Base-by-base conservation (phyloP, 257 asterid genomes). In the Craterostigma plantagineum region DNA sequence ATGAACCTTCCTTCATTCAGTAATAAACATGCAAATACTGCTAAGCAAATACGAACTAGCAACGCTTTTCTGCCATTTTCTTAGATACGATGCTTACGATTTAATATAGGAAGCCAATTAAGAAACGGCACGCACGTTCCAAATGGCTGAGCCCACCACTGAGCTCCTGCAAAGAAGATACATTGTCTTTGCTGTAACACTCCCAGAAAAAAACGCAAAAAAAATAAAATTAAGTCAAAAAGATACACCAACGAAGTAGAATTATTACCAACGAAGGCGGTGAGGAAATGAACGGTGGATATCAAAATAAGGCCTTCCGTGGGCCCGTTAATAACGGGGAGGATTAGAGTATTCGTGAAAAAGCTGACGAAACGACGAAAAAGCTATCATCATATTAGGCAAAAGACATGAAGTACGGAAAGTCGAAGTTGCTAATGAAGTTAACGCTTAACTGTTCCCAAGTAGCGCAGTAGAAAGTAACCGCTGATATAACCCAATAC, bases 221-320 rank as follows among this genome's bases (percentile, higher is more conserved):
- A n/a, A n/a, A n/a, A n/a, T n/a, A n/a, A n/a, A n/a, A n/a, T n/a
- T n/a, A n/a, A n/a, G n/a, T n/a, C n/a, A n/a, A n/a, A n/a, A n/a
- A n/a, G n/a, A n/a, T 4, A 16, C 37, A 18, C 35, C 54, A 13
- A 48, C 55, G 56, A 43, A 39, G 37, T 45, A 42, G 51, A 59
- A 51, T 43, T 41, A 50, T 11, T 72, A 74, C 80, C 90, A 56
- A 80, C 85, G 40, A 77, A 48, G 51, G 80, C 75, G 23, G 96
- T 84, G 55, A 84, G 72, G 64, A 64, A 63, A 63, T 84, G 96
- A 64, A 39, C 43, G 51, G 66, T 9, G 53, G 76, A 84, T 69
- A 84, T 84, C 80, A 84, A 57, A 76, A 66, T 57, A 55, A 84
- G 96, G 43, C 96, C 96, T 66, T 84, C 96, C 0, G 96, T 84